Conservation (phyloP, 2,329 filamentous ascomycete species). For the Bipolaris oryzae region DNA sequence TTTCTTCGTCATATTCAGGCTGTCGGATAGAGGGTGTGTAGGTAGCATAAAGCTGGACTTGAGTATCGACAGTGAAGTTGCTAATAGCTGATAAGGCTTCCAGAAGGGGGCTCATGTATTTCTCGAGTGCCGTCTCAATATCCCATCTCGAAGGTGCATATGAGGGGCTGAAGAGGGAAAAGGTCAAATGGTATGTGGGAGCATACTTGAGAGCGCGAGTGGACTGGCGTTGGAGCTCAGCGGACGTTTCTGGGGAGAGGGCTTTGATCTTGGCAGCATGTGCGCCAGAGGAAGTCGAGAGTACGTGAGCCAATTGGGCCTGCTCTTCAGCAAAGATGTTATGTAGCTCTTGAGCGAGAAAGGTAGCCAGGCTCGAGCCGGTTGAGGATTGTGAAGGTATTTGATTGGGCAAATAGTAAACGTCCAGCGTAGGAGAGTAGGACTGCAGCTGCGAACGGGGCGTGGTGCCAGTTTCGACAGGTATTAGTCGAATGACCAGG, state of each 20-base stretch:
- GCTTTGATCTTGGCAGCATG: conserved; percentile 56
- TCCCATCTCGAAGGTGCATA: conserved; percentile 86
- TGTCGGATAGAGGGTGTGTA: conserved; percentile 66
- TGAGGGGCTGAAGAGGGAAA: conserved; percentile 88
- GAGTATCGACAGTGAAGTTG: conserved; percentile 94
- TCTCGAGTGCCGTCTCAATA: conserved; percentile 78
- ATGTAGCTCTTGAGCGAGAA: conserved; percentile 78
- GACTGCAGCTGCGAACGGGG: conserved; percentile 69
- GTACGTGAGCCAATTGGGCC: conserved; percentile 67
- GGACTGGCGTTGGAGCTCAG: conserved; percentile 70
- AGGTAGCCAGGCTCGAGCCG: conserved; percentile 75
- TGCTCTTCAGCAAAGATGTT: conserved; percentile 86
- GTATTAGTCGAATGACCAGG: conserved; percentile 72
- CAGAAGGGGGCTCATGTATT: conserved; percentile 82
- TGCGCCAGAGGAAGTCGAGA: conserved; percentile 54
- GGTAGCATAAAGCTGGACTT: conserved; percentile 89
- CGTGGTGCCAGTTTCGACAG: conserved; percentile 60
- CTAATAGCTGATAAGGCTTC: conserved; percentile 81
- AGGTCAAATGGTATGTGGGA: conserved; percentile 91
- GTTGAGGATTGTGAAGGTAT: conserved; percentile 70
- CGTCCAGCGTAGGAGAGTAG: conserved; percentile 73
- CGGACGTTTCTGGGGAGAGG: conserved; percentile 50
- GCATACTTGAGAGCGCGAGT: conserved; percentile 89
- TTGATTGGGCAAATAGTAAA: conserved; percentile 75
- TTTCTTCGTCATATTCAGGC: conserved; percentile 60